Conservation (phyloP, 1,284 basidiomycete species). For the Trichosporon coremiiforme region DNA sequence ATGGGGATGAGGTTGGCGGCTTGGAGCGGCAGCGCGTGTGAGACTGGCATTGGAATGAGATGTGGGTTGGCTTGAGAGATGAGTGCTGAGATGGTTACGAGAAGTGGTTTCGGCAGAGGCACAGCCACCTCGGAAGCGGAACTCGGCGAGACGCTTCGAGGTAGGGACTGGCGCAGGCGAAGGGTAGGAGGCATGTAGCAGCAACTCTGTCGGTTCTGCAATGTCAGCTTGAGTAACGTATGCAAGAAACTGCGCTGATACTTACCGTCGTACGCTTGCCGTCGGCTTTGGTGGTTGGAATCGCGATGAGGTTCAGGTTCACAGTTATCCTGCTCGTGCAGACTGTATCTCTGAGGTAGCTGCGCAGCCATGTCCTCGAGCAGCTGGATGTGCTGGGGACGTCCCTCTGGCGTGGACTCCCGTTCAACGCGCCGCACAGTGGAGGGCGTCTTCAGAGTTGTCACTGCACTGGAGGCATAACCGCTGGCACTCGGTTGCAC, state of each 20-base stretch:
- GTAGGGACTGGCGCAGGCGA: background rate
- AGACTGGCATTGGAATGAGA: background rate
- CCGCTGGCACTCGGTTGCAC: background rate
- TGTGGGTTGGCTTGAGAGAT: background rate
- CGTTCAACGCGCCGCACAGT: background rate
- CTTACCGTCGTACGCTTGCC: too few species aligned
- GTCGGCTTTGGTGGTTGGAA: too few species aligned
- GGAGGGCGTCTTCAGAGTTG: background rate
- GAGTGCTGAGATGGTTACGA: background rate
- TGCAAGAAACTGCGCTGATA: too few species aligned
- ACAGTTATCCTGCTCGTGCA: background rate
- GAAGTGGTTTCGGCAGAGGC: background rate
- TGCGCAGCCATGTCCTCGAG: slow-evolving; percentile 6
- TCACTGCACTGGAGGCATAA: background rate
- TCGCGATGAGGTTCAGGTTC: background rate
- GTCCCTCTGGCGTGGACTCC: background rate
- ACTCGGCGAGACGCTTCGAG: background rate
- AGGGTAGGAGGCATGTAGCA: background rate
- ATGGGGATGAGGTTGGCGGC: background rate
- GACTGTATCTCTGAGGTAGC: background rate
- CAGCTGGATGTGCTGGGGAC: background rate
- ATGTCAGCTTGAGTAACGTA: too few species aligned
- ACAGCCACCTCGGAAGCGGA: background rate
- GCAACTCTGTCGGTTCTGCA: too few species aligned
- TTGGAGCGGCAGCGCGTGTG: background rate